phyloP scores from a whole-genome alignment of 768 basidiomycete species.

The Tulasnella calospora region DNA sequence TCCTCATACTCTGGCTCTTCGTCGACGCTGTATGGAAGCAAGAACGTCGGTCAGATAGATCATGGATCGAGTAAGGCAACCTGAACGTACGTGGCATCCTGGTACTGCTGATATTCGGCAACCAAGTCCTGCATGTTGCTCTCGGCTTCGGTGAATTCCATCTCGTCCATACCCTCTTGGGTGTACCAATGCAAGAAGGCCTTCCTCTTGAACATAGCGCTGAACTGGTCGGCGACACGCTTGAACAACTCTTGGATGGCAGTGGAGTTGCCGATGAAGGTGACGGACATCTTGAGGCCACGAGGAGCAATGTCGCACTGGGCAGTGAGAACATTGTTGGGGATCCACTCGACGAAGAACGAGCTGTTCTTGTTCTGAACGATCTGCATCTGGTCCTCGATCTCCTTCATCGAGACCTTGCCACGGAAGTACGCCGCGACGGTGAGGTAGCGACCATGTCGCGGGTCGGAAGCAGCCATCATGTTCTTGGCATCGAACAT shows the following conservation, averaged over 20 bases:
- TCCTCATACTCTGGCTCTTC: slow-evolving; percentile 90
- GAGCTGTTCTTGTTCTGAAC: slow-evolving; percentile 97
- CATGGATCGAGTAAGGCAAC: neutral
- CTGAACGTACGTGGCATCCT: slow-evolving; percentile 80
- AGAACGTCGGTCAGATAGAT: neutral
- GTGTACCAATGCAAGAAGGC: slow-evolving; percentile 99
- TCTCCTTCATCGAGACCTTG: slow-evolving; percentile 99
- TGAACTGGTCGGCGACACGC: slow-evolving; percentile 97
- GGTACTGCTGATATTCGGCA: slow-evolving; percentile 96
- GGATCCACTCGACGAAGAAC: slow-evolving; percentile 99
- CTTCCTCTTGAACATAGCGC: slow-evolving; percentile 54
- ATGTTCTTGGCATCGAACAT: slow-evolving; percentile 99
- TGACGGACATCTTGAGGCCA: slow-evolving; percentile 77
- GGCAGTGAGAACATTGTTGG: slow-evolving; percentile 96
- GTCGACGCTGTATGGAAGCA: slow-evolving; percentile 52
- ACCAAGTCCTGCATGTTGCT: slow-evolving; percentile 99
- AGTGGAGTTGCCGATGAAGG: slow-evolving; percentile 96
- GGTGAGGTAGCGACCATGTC: slow-evolving; percentile 96
- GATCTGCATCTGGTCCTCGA: slow-evolving; percentile 98
- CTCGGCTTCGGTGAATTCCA: slow-evolving; percentile 99
- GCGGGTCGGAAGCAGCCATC: slow-evolving; percentile 98
- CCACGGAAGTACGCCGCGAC: slow-evolving; percentile 98
- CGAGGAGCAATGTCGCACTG: slow-evolving; percentile 98
- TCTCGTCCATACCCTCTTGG: slow-evolving; percentile 99
- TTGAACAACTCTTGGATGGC: slow-evolving; percentile 98